These are phyloP conservation scores for Lactarius quietus DNA, from an alignment of 768 basidiomycete genomes.

Conservation along the genomic window DNA sequence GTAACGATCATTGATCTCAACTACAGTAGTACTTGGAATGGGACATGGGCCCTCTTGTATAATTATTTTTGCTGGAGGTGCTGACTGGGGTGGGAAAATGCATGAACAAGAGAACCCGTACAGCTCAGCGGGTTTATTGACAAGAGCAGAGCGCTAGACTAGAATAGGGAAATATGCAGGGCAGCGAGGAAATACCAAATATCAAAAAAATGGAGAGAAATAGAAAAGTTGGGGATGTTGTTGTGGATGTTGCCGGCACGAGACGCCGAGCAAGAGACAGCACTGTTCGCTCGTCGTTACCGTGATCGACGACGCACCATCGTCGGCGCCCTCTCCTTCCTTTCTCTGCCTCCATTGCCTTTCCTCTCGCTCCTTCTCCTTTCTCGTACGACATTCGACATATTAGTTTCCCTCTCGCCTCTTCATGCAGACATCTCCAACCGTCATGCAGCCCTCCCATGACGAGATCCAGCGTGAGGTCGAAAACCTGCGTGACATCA, in stretches of 20 bases:
- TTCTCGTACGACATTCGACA: neutral
- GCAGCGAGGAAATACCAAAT: no score
- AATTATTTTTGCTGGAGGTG: neutral
- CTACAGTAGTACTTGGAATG: neutral
- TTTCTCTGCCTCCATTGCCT: neutral
- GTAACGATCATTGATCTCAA: no score
- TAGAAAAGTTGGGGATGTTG: neutral
- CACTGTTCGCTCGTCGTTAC: constrained; percentile 16
- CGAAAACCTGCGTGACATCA: constrained; percentile 79
- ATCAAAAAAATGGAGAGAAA: no score
- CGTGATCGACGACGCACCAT: constrained; percentile 10
- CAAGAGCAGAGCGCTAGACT: no score
- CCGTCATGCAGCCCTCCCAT: constrained; percentile 64
- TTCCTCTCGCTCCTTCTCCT: neutral
- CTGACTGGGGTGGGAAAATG: neutral
- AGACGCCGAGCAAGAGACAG: neutral
- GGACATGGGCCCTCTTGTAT: neutral
- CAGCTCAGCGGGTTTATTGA: no score
- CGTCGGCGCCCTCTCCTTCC: neutral
- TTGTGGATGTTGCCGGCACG: neutral
- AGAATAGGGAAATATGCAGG: no score
- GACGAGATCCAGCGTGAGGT: constrained; percentile 87
- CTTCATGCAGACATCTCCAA: constrained; percentile 8
- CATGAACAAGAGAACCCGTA: neutral
- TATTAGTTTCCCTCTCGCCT: neutral